A percentile compares a stretch with the other conserved stretches of the same genome.
These are phyloP conservation scores for Lodderomyces orthopsilosis DNA, from an alignment of 1,139 yeast species.

Conservation along the genomic window DNA sequence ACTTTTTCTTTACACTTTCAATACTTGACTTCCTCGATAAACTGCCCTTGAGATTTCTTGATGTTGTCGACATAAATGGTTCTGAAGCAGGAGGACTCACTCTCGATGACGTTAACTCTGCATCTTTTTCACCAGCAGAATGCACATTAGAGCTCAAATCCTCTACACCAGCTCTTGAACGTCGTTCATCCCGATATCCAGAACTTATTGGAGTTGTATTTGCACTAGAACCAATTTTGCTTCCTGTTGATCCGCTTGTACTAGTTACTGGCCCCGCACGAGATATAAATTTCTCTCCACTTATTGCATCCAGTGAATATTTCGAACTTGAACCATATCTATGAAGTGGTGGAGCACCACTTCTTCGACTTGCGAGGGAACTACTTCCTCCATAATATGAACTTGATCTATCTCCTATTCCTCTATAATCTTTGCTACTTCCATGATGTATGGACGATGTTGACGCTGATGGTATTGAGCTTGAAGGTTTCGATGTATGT, in stretches of 20 bases:
- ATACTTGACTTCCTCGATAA: slow-evolving; percentile 4
- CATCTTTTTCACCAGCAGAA: background rate
- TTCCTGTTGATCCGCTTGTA: background rate
- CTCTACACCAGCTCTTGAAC: background rate
- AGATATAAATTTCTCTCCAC: slow-evolving; percentile 8
- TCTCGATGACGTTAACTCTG: background rate
- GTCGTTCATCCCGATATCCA: slow-evolving; percentile 1
- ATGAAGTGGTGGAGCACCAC: slow-evolving; percentile 4
- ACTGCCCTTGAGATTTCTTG: background rate
- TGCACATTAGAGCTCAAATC: background rate
- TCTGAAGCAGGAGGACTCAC: background rate
- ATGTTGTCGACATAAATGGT: background rate
- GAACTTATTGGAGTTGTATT: background rate
- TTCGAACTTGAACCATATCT: slow-evolving; percentile 11
- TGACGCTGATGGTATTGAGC: background rate
- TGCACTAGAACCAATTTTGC: background rate
- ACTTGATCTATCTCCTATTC: background rate
- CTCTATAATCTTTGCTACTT: background rate
- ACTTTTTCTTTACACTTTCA: background rate
- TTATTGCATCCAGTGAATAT: slow-evolving; percentile 5
- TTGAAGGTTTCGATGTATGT: slow-evolving; percentile 3
- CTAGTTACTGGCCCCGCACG: slow-evolving; percentile 6
- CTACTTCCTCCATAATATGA: slow-evolving; percentile 4
- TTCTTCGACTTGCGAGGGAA: background rate
- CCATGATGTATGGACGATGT: background rate